Base-by-base conservation (phyloP, 805 yeast species). In the Ogataea dorogensis region DNA sequence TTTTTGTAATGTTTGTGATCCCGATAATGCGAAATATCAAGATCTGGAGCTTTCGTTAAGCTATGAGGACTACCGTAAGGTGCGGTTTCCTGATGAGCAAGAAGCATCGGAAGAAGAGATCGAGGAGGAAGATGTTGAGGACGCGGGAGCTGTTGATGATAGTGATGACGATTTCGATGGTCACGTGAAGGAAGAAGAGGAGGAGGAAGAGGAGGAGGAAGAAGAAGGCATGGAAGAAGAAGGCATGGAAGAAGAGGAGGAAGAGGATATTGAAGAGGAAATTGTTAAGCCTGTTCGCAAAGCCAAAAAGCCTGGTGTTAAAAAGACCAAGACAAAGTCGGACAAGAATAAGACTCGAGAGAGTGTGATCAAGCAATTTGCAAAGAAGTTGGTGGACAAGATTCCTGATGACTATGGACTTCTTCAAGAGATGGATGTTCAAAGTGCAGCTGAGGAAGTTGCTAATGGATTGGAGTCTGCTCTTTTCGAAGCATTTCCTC, bases 1-100 rank as follows among this genome's bases (percentile, higher is more conserved):
- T 52, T 45, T 47, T 14, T 81, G 89, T 59, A 69, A 73, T 48
- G 58, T 68, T 16, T 81, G 88, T 56, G 68, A 63, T 44, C 71
- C 74, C 0, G 31, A 46, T 1, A 53, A 53, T 28, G 33, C 38
- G 7, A 32, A 36, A 17, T 71, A 65, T 47, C 51, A 57, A n/a
- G 46, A 59, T n/a, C 40, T 70, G 29, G 50, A 49, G 32, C 53
- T 51, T 22, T 49, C 50, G 14, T 24, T 69, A 31, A 56, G 56
- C 11, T 63, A 61, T 17, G 53, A 49, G 2, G 53, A 55, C 20
- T 61, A 60, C 42, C 24, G 46, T 11, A 42, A 41, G 24, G 40
- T 31, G 16, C 38, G 53, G 24, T 46, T 43, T 24, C 44, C 46
- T 8, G 42, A 45, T 6, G 48, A 37, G 19, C 43, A 46, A 18